Evolutionary conservation across 176 grass and related monocot genomes (phyloP), one percentile per base, ranked within the genome.

Genomic region (Oryza longistaminata): DNA sequence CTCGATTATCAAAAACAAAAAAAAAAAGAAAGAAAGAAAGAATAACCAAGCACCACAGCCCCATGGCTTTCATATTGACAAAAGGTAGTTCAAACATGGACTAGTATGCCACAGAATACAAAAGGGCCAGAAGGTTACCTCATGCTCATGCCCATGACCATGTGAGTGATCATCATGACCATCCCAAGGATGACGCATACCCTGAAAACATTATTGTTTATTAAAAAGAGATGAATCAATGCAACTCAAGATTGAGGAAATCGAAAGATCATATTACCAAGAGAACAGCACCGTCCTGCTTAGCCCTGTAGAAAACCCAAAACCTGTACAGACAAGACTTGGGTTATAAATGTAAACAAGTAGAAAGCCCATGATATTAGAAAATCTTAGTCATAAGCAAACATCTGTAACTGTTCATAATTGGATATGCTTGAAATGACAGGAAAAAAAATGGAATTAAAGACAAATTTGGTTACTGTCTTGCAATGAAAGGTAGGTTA

Each of bases 271-370:
- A 64, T 44, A 71, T 92, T 87, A 98, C 95, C 91, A 98, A 92
- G 53, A 93, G 87, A 61, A 83, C 87, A 66, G 95, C 88, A 58
- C 93, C 91, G 27, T 98, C 93, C 87, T 98, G 95, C 77, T 98
- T 98, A 81, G 95, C 95, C 85, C 93, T 90, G 85, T 98, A 98
- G 61, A 98, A 90, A 86, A 98, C 77, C 93, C 95, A 98, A 86
- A 98, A 98, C 95, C 95, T 98, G 82, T 5, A 90, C 60, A 29
- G 2, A 85, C 40, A 29, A 53, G 55, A 86, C 4, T 17, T 39
- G 17, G 33, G 16, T 83, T 86, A 83, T 29, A 1, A 15, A 39
- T 37, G 9, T 22, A 55, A 79, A 78, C 58, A 62, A 21, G 67
- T 50, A n/a, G 24, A 75, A 4, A 35, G 71, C 43, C 8, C 12